Conservation (phyloP, 208 protist genomes). For the Trypanosomatidae sp. region DNA sequence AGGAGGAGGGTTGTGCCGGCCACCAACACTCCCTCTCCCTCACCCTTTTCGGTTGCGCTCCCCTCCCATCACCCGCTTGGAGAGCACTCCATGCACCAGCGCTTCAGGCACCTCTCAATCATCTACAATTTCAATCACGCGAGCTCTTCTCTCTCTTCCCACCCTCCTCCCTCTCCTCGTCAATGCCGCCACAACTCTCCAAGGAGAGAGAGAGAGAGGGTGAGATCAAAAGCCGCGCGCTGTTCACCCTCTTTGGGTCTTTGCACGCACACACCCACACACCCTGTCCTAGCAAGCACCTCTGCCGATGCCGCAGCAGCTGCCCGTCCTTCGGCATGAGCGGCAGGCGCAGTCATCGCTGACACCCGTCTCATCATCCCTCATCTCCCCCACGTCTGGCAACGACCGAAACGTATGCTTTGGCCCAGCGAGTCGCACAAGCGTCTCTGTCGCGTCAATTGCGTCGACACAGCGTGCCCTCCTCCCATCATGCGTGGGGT, state of each 20-base stretch:
- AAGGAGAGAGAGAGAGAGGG: background rate
- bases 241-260: background rate
- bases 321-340: slow-evolving; percentile 1
- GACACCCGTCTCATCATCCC: background rate
- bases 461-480: slow-evolving; percentile 1
- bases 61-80: background rate
- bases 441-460: background rate
- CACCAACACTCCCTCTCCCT: background rate
- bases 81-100: too few relatives aligned
- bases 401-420: background rate
- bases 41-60: background rate
- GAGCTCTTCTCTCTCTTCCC: too few relatives aligned
- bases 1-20: background rate
- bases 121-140: too few relatives aligned
- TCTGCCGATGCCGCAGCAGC: slow-evolving; percentile 4
- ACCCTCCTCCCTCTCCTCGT: too few relatives aligned
- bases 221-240: background rate
- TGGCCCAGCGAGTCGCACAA: background rate
- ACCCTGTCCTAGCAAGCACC: background rate
- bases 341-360: background rate
- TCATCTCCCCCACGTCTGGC: background rate
- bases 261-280: background rate
- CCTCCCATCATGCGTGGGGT: background rate
- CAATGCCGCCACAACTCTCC: too few relatives aligned
- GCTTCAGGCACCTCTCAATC: too few relatives aligned